Evolutionary conservation across 2,329 filamentous ascomycete species (phyloP).

Genomic region (Monilinia laxa): DNA sequence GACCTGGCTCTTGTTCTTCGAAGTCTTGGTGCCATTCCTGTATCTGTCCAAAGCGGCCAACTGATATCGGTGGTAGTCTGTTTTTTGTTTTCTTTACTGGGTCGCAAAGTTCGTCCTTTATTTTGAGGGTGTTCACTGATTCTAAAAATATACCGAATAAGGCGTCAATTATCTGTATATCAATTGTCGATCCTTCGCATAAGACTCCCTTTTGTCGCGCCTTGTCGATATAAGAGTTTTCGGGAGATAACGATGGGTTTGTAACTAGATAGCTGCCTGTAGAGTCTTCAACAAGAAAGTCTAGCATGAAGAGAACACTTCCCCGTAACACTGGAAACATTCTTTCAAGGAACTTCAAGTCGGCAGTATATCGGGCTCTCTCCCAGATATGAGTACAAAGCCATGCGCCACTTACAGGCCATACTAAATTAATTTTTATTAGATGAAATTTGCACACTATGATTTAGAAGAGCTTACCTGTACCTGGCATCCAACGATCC

Average conservation of each 20-base stretch:
- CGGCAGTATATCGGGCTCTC: conserved; percentile 42
- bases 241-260: conserved; percentile 44
- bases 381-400: conserved; percentile 45
- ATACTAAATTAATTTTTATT: conserved; percentile 29
- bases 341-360: conserved; percentile 37
- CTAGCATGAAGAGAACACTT: conserved; percentile 40
- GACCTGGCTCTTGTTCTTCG: conserved; percentile 45
- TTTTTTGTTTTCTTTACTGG: not conserved
- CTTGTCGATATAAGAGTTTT: conserved; percentile 39
- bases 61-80: conserved; percentile 25
- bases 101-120: not conserved
- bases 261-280: conserved; percentile 40
- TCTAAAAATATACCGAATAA: conserved; percentile 41
- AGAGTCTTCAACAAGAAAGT: conserved; percentile 40
- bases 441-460: not conserved
- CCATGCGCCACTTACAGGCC: conserved; percentile 47
- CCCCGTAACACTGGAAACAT: conserved; percentile 40
- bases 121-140: conserved; percentile 9
- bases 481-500: conserved; percentile 40
- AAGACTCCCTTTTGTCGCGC: conserved; percentile 38
- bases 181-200: conserved; percentile 49
- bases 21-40: conserved; percentile 47
- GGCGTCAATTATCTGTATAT: conserved; percentile 46
- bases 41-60: conserved; percentile 42
- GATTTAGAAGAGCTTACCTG: conserved; percentile 28